These are phyloP conservation scores for Lasiosphaeria miniovina DNA, from an alignment of 495 filamentous ascomycete genomes.

Conservation along the genomic window DNA sequence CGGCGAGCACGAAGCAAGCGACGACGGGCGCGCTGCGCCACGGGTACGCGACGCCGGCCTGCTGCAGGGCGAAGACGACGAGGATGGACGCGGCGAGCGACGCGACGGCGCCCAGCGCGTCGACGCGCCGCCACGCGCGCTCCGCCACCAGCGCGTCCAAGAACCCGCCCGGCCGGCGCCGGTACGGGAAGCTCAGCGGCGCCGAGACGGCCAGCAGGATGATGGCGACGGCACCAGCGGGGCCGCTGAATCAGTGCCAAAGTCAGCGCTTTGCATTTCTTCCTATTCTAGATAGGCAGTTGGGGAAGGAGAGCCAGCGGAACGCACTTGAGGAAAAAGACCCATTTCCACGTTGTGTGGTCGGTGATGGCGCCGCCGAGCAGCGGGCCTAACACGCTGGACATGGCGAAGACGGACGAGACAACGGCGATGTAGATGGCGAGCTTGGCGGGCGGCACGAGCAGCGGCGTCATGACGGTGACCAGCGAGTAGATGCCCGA, in stretches of 20 bases:
- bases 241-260: slow-evolving; percentile 24
- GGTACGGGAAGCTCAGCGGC: slow-evolving; percentile 14
- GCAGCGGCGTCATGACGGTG: slow-evolving; percentile 44
- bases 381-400: slow-evolving; percentile 41
- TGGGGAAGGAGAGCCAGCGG: no score
- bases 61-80: slow-evolving; percentile 33
- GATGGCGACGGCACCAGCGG: slow-evolving; percentile 24
- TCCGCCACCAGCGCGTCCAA: not conserved
- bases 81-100: slow-evolving; percentile 24
- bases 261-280: not conserved
- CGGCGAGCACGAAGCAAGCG: slow-evolving; percentile 21
- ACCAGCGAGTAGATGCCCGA: slow-evolving; percentile 53
- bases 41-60: slow-evolving; percentile 21
- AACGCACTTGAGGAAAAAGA: slow-evolving; percentile 40
- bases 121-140: slow-evolving; percentile 17
- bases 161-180: not conserved
- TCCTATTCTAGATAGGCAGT: no score
- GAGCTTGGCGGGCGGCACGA: slow-evolving; percentile 46
- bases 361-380: slow-evolving; percentile 43
- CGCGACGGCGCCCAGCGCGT: slow-evolving; percentile 24
- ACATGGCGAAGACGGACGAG: slow-evolving; percentile 45
- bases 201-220: slow-evolving; percentile 31
- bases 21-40: slow-evolving; percentile 25
- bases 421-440: slow-evolving; percentile 46
- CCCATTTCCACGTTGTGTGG: slow-evolving; percentile 37